Conservation (phyloP, 768 basidiomycete genomes). For the Amanita rimosa region DNA sequence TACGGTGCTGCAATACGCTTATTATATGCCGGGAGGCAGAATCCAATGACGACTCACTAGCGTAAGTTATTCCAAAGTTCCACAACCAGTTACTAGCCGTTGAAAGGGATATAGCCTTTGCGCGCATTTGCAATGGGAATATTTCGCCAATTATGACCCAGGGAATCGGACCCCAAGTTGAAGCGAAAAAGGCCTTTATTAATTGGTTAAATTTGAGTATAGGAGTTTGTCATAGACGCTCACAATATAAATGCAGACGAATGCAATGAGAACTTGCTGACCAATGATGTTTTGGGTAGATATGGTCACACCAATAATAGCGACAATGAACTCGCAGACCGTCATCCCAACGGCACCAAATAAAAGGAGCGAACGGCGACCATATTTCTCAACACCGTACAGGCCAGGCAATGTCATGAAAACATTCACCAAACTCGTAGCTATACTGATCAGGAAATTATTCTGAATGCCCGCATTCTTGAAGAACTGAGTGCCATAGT, state of each 20-base stretch:
- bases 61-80: constrained; percentile 66
- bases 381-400: constrained; percentile 72
- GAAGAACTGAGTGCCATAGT: constrained; percentile 64
- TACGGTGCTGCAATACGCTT: constrained; percentile 30
- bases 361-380: constrained; percentile 72
- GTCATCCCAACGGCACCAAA: constrained; percentile 76
- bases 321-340: constrained; percentile 73
- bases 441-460: constrained; percentile 53
- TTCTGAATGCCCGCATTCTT: constrained; percentile 42
- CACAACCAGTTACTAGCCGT: constrained; percentile 44
- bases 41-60: constrained; percentile 19
- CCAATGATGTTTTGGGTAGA: constrained; percentile 33
- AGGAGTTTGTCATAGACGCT: constrained; percentile 2
- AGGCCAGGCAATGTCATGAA: constrained; percentile 73
- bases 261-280: constrained; percentile 53
- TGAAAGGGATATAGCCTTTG: constrained; percentile 74
- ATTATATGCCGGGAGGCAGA: not conserved
- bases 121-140: constrained; percentile 74
- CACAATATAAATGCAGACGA: constrained; percentile 41
- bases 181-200: constrained; percentile 30
- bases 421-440: constrained; percentile 68
- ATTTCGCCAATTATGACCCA: constrained; percentile 70
- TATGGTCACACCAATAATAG: constrained; percentile 43
- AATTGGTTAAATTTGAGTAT: constrained; percentile 6
- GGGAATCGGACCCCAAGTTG: constrained; percentile 64